These are phyloP conservation scores for Hortiboletus campestris DNA, from an alignment of 768 basidiomycete genomes.

Conservation along the genomic window DNA sequence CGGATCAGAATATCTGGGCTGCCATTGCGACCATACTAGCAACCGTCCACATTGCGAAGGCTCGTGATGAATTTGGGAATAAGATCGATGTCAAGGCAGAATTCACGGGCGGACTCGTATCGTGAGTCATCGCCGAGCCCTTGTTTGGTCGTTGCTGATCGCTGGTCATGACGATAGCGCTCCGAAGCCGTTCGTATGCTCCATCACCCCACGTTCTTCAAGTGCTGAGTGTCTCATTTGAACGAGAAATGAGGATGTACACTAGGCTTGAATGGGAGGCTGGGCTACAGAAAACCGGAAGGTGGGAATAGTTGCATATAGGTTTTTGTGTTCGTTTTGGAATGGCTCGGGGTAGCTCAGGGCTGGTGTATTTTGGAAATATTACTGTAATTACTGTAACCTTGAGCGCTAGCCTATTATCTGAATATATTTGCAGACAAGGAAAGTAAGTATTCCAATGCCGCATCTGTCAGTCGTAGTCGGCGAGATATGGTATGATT, in stretches of 20 bases:
- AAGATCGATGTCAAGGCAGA: constrained; percentile 26
- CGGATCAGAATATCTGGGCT: constrained; percentile 33
- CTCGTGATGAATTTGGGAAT: constrained; percentile 28
- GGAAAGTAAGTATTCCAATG: no score
- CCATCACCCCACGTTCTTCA: constrained; percentile 17
- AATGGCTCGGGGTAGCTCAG: no score
- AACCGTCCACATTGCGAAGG: constrained; percentile 26
- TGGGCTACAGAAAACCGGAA: background rate
- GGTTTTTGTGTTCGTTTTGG: no score
- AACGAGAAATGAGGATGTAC: background rate
- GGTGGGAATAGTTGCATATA: no score
- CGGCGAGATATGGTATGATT: no score
- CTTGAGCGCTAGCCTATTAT: no score
- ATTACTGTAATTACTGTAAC: no score
- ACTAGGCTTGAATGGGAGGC: background rate
- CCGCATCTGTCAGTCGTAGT: no score
- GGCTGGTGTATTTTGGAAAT: no score
- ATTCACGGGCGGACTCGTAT: constrained; percentile 23
- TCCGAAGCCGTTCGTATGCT: constrained; percentile 28
- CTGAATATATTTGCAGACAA: no score
- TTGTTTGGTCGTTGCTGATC: background rate
- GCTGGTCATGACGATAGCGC: constrained; percentile 3
- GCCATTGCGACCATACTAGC: constrained; percentile 32
- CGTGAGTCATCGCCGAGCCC: constrained; percentile 5
- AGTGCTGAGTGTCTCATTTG: constrained; percentile 16